A percentile compares a stretch with the other conserved stretches of the same genome.
These are phyloP conservation scores for Ambrosiella beaveri DNA, from an alignment of 2,329 filamentous ascomycete species.

Conservation along the genomic window DNA sequence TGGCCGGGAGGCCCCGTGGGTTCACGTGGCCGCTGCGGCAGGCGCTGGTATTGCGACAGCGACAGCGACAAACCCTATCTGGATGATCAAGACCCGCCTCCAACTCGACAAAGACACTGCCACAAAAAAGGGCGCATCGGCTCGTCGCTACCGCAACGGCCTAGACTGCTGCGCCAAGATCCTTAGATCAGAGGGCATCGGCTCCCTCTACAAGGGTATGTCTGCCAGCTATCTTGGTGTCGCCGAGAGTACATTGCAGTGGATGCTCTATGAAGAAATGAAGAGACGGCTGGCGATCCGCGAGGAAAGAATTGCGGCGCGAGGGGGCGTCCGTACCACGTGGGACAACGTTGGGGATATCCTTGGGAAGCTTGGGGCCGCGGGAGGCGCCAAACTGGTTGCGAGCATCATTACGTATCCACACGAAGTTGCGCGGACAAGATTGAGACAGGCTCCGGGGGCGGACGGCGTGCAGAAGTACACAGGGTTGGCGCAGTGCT, in stretches of 20 bases:
- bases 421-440: constrained; percentile 76
- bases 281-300: constrained; percentile 55
- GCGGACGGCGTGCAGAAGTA: constrained; percentile 58
- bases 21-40: constrained; percentile 63
- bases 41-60: constrained; percentile 70
- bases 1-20: constrained; percentile 51
- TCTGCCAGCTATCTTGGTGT: constrained; percentile 85
- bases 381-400: constrained; percentile 70
- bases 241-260: constrained; percentile 77
- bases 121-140: constrained; percentile 34
- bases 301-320: constrained; percentile 38
- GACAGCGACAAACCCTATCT: constrained; percentile 89
- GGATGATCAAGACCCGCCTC: constrained; percentile 84
- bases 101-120: constrained; percentile 80
- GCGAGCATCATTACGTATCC: constrained; percentile 78
- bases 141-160: constrained; percentile 68
- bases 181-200: constrained; percentile 59
- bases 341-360: constrained; percentile 65
- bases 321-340: constrained; percentile 43
- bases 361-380: constrained; percentile 62
- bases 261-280: constrained; percentile 87
- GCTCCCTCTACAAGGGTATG: constrained; percentile 75
- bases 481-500: constrained; percentile 74
- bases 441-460: constrained; percentile 69
- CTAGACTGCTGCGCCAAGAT: constrained; percentile 76